Base-by-base conservation (phyloP, 2,329 filamentous ascomycete species). In the Arthrobotrys musiformis region DNA sequence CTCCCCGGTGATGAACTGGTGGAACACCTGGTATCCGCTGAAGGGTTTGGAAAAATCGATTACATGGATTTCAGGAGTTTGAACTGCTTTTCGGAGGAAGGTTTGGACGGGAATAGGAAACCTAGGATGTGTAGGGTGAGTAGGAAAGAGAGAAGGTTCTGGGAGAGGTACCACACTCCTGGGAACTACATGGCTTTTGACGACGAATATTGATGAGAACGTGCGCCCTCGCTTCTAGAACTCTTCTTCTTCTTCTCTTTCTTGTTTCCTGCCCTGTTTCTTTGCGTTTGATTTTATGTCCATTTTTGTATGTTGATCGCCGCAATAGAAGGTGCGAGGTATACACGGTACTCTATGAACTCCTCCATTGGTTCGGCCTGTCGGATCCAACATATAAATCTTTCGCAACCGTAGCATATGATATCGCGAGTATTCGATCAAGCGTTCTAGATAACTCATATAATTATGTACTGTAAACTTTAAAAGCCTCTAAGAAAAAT, bases 61-160 rank as follows among this genome's bases (percentile, higher is more conserved):
- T 58, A 58, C 9, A 40, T 58, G 24, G 54, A 58, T 24, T 58
- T 58, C 9, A 37, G 54, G 4, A 58, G 54, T n/a, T 58, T 58
- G 33, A 58, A 58, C 40, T 40, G 30, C 9, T 58, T 58, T 58
- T 58, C 54, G n/a, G 54, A 58, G n/a, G 54, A 58, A 40, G 54
- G 54, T 2, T 15, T 58, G 19, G 54, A 58, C 40, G 54, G 54
- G 19, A 58, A 24, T 58, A 17, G 54, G 17, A 30, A 24, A 22
- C 54, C 54, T 28, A 58, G 54, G 33, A 26, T 58, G 33, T 58
- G 54, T 26, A 58, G 54, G 30, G 54, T 58, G n/a, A 58, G 13
- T n/a, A 58, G 24, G 54, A 58, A 26, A 33, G 54, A 58, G 19
- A 17, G 54, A 9, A 58, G 33, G 33, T 37, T 58, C 9, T 58